These are phyloP conservation scores for Phaeophleospora eucalypticola DNA, from an alignment of 2,329 filamentous ascomycete species.

Conservation along the genomic window DNA sequence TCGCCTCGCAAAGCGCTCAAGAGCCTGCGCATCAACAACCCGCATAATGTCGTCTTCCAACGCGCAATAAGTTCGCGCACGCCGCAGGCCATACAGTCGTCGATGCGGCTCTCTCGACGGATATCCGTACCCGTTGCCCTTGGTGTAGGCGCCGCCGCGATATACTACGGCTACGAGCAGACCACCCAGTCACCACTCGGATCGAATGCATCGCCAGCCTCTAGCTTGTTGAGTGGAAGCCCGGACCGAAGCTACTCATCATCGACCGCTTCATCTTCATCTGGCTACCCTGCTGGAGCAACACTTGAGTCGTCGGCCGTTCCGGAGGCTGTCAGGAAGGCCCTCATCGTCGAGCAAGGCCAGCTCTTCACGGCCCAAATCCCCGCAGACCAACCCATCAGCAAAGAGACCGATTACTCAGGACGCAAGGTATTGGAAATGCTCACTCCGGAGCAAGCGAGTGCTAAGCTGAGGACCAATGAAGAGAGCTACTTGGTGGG, in stretches of 20 bases:
- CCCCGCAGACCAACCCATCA: constrained; percentile 78
- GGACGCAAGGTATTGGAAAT: constrained; percentile 88
- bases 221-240: constrained; percentile 15
- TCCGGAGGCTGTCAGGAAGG: constrained; percentile 56
- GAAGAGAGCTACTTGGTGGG: constrained; percentile 91
- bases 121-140: constrained; percentile 64
- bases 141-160: constrained; percentile 64
- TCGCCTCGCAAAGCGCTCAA: constrained; percentile 58
- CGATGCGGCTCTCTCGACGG: constrained; percentile 68
- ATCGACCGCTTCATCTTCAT: constrained; percentile 19
- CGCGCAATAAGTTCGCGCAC: constrained; percentile 42
- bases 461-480: constrained; percentile 78
- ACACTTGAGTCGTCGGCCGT: constrained; percentile 33
- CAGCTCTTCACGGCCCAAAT: constrained; percentile 85
- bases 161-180: constrained; percentile 65
- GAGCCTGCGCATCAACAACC: constrained; percentile 37
- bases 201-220: constrained; percentile 15
- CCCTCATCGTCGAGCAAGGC: constrained; percentile 84
- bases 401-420: constrained; percentile 80
- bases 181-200: constrained; percentile 8
- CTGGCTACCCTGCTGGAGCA: constrained; percentile 11
- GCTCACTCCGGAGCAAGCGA: constrained; percentile 91
- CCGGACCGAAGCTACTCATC: constrained; percentile 34
- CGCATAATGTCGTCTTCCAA: constrained; percentile 43
- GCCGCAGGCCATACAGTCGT: constrained; percentile 54